A percentile compares a stretch with the other conserved stretches of the same genome.
Conservation (phyloP, 192 early-diverging fungal species). For the Umbelopsis isabellina region DNA sequence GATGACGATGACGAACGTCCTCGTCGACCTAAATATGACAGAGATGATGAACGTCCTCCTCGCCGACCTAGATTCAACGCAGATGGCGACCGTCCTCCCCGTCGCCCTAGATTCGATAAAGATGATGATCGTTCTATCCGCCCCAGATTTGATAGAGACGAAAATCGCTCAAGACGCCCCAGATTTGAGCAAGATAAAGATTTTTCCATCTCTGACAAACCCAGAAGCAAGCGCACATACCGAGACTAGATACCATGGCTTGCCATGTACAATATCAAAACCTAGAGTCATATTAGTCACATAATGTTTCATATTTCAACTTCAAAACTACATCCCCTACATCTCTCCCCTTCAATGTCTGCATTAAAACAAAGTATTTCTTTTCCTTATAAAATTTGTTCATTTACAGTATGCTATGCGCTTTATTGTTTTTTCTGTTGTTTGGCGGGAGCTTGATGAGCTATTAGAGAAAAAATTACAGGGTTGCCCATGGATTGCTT, state of each 20-base stretch:
- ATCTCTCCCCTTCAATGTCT: background rate
- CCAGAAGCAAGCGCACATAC: background rate
- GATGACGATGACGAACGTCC: background rate
- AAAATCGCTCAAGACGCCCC: background rate
- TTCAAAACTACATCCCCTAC: background rate
- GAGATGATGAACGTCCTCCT: background rate
- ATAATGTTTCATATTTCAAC: slow-evolving; percentile 21
- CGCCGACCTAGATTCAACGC: background rate
- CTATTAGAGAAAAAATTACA: slow-evolving; percentile 21
- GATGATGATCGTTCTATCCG: slow-evolving; percentile 4
- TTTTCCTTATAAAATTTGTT: background rate
- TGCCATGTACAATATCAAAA: background rate
- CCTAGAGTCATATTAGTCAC: background rate
- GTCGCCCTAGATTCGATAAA: background rate
- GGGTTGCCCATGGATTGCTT: background rate
- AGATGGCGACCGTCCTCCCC: slow-evolving; percentile 11
- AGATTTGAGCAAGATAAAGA: background rate
- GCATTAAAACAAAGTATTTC: background rate
- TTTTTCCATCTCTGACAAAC: background rate
- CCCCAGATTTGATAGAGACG: background rate
- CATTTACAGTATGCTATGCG: slow-evolving; percentile 1
- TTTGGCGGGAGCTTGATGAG: background rate
- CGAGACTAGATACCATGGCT: slow-evolving; percentile 13
- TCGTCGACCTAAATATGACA: background rate
- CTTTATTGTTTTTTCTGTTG: background rate